phyloP scores from a whole-genome alignment of 306 rosid genomes.

The Citrullus colocynthis region DNA sequence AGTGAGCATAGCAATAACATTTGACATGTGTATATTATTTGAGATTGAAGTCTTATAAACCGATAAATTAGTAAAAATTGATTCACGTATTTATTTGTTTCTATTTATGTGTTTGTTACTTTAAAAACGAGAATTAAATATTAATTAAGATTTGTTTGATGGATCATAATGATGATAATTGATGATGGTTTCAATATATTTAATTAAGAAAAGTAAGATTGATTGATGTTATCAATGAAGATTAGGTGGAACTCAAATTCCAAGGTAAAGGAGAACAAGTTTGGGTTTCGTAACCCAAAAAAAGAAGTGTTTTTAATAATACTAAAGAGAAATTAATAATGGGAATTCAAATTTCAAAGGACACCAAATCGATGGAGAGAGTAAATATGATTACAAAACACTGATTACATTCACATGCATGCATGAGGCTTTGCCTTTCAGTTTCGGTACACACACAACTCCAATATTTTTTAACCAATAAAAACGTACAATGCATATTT shows the following conservation, averaged over 20 bases:
- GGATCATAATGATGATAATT: not conserved
- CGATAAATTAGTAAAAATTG: too few species aligned
- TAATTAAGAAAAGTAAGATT: not conserved
- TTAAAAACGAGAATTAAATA: too few species aligned
- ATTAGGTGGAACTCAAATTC: not conserved
- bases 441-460: not conserved
- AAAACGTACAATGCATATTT: not conserved
- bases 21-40: too few species aligned
- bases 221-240: not conserved
- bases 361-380: not conserved
- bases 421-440: not conserved
- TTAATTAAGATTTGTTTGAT: not conserved
- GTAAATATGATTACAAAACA: constrained; percentile 1
- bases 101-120: too few species aligned
- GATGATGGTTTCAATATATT: not conserved
- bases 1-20: too few species aligned
- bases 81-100: too few species aligned
- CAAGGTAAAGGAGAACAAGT: not conserved
- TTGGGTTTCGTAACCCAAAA: not conserved
- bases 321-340: not conserved
- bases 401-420: constrained; percentile 7
- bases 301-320: not conserved
- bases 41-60: too few species aligned
- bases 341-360: not conserved
- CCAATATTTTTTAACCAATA: not conserved